These are phyloP conservation scores for Pisolithus microcarpus DNA, from an alignment of 768 basidiomycete species.

Conservation along the genomic window DNA sequence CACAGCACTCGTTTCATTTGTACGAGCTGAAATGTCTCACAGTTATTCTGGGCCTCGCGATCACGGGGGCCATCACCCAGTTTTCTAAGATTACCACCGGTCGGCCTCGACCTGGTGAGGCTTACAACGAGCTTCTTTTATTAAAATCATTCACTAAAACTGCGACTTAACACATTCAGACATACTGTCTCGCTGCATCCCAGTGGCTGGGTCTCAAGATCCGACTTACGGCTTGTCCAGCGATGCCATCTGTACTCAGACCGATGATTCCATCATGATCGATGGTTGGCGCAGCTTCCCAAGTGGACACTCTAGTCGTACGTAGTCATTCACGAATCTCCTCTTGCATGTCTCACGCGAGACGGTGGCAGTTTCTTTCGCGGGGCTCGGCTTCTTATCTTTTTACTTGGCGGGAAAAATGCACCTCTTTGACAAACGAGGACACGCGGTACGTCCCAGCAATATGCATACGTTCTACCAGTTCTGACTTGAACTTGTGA, in stretches of 20 bases:
- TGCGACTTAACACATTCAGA: conserved; percentile 8
- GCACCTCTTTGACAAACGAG: conserved; percentile 79
- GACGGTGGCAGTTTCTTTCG: conserved; percentile 67
- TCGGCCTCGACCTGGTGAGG: conserved; percentile 75
- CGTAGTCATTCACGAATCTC: conserved; percentile 17
- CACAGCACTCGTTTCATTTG: conserved; percentile 22
- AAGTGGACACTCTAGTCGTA: conserved; percentile 85
- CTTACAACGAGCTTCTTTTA: background rate
- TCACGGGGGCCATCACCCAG: conserved; percentile 80
- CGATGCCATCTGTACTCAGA: conserved; percentile 72
- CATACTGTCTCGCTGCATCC: conserved; percentile 49
- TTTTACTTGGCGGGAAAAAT: conserved; percentile 90
- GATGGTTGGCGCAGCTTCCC: conserved; percentile 93
- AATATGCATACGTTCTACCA: background rate
- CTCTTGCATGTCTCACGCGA: background rate
- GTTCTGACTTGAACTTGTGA: conserved; percentile 1
- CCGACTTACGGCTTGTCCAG: conserved; percentile 66
- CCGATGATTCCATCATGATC: conserved; percentile 45
- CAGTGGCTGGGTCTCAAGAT: conserved; percentile 55
- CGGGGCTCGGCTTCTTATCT: conserved; percentile 82
- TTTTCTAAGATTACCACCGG: conserved; percentile 83
- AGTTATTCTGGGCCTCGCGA: conserved; percentile 68
- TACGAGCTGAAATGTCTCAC: conserved; percentile 7
- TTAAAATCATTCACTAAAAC: background rate
- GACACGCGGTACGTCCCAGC: conserved; percentile 50